Base-by-base conservation (phyloP, 108 stramenopile species). In the Cyclotella sp. region DNA sequence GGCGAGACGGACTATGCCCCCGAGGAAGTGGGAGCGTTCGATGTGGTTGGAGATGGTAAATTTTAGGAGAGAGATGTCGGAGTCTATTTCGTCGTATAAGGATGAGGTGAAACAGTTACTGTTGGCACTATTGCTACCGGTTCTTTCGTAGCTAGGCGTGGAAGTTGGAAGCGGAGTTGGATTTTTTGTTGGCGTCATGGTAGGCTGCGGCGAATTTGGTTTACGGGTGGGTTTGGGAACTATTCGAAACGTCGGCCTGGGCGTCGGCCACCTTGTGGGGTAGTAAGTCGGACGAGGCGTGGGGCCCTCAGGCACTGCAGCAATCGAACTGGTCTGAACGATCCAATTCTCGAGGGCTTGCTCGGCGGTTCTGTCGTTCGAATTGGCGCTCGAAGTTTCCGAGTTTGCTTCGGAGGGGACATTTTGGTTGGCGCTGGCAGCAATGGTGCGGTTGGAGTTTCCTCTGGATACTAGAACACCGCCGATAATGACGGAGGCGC, bases 1-100 rank as follows among this genome's bases (percentile, higher is more conserved):
- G 15, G 68, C 84, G 30, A 84, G 34, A 19, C 84, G 59, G 10
- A 84, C 70, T 3, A 84, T 76, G 10, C 84, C 84, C 4, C 84
- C 84, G 0, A 80, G 72, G 80, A 84, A 84, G 29, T 77, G 76
- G 39, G 76, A 64, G 27, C 79, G 79, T 21, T 58, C 69, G 12
- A 43, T 59, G 4, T 44, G 42, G 55, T 77, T 29, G 41, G 40
- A 43, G n/a, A 84, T 66, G 46, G 51, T 61, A 40, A 63, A 47
- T 45, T 72, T 62, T 15, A 84, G 67, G 24, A 16, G 46, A 18
- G 46, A 47, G 26, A 84, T 71, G 65, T 84, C 83, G 4, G 53
- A 21, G 46, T 82, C 81, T 27, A 82, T 76, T 0, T 44, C 63
- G 46, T 82, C 22, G 41, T 82, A 82, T 13, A 46, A 47, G 3